Evolutionary conservation across 1,284 basidiomycete species (phyloP).

Genomic region (Puccinia brachypodii): DNA sequence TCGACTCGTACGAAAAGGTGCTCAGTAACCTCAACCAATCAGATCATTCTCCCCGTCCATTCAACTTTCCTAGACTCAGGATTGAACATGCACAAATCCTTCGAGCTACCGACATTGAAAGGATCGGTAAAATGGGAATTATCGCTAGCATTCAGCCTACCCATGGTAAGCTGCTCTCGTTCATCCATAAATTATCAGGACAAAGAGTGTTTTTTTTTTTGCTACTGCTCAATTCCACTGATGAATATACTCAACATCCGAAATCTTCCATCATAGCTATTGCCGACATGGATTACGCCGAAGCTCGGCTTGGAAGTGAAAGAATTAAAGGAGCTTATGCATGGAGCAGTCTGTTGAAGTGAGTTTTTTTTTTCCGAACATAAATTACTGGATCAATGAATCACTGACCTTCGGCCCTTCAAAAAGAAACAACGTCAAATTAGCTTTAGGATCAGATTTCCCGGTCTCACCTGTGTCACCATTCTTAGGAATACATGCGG

Average conservation of each 20-base stretch:
- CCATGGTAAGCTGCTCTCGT: conserved; percentile 52
- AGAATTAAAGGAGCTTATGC: conserved; percentile 53
- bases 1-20: conserved; percentile 53
- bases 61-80: conserved; percentile 50
- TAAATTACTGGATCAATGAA: too few relatives aligned
- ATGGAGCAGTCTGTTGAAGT: conserved; percentile 52
- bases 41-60: neutral
- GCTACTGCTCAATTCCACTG: neutral
- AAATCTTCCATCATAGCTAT: conserved; percentile 7
- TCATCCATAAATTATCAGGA: neutral
- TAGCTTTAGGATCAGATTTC: conserved; percentile 54
- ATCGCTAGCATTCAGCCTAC: conserved; percentile 55
- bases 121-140: conserved; percentile 52
- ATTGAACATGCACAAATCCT: conserved; percentile 55
- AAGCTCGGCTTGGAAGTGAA: conserved; percentile 51
- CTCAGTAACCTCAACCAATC: conserved; percentile 29
- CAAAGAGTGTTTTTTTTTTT: neutral
- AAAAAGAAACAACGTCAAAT: conserved; percentile 49
- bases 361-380: neutral
- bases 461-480: conserved; percentile 53
- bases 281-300: conserved; percentile 54
- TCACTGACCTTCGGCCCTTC: neutral
- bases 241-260: neutral
- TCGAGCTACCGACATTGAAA: conserved; percentile 49
- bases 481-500: conserved; percentile 53